Evolutionary conservation across 805 yeast genomes (phyloP).

Genomic region (Pichia occidentalis): DNA sequence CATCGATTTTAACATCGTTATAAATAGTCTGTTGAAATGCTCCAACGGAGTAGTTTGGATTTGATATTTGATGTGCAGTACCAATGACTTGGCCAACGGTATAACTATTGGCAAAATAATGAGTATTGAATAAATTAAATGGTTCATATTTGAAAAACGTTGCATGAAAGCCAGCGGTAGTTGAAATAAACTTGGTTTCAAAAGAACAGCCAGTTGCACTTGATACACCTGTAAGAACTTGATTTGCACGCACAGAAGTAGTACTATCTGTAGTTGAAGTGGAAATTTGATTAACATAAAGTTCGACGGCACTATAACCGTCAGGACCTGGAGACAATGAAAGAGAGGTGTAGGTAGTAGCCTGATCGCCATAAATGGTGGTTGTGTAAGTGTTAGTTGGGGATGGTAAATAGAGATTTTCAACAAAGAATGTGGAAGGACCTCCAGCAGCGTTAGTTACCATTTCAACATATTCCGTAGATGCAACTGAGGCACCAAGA

Average conservation of each 20-base stretch:
- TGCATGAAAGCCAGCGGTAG: slow-evolving; percentile 8
- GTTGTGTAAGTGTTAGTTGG: slow-evolving; percentile 1
- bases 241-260: not conserved
- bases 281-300: not conserved
- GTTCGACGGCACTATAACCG: not conserved
- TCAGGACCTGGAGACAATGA: not conserved
- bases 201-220: slow-evolving; percentile 6
- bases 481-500: slow-evolving; percentile 1
- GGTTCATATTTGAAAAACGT: slow-evolving; percentile 5
- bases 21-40: slow-evolving; percentile 1
- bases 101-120: slow-evolving; percentile 8
- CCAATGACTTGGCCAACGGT: slow-evolving; percentile 5
- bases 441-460: not conserved
- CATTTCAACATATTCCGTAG: not conserved
- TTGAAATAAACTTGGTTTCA: not conserved
- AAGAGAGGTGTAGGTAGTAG: not conserved
- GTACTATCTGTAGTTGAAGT: not conserved
- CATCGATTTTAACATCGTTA: slow-evolving; percentile 4
- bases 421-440: slow-evolving; percentile 5
- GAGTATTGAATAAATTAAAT: not conserved
- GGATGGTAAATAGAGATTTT: slow-evolving; percentile 1
- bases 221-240: slow-evolving; percentile 1
- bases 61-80: slow-evolving; percentile 6
- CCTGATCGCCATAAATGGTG: not conserved
- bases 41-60: slow-evolving; percentile 4